Evolutionary conservation across 1,139 yeast genomes (phyloP).

Genomic region (Debaryomyces robertsiae): DNA sequence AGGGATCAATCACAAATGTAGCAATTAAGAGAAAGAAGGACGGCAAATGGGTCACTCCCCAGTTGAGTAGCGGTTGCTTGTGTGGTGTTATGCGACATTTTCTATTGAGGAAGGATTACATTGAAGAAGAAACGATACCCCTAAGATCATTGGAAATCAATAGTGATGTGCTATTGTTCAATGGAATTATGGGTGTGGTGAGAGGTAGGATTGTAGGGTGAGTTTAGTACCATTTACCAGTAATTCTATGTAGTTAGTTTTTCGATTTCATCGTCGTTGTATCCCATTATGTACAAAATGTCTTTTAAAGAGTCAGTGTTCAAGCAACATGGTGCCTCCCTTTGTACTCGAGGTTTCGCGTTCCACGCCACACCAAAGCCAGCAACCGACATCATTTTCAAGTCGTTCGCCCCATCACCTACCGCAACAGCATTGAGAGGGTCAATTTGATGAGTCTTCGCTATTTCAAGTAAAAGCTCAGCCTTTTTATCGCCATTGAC

Average conservation of each 20-base stretch:
- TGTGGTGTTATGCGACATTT: slow-evolving; percentile 81
- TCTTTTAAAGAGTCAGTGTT: slow-evolving; percentile 73
- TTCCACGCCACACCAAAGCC: slow-evolving; percentile 98
- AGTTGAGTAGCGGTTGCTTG: slow-evolving; percentile 73
- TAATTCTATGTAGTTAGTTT: slow-evolving; percentile 21
- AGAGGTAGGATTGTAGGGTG: slow-evolving; percentile 51
- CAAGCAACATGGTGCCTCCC: slow-evolving; percentile 76
- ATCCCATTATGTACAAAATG: slow-evolving; percentile 80
- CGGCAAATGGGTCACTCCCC: slow-evolving; percentile 79
- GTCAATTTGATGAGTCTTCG: slow-evolving; percentile 60
- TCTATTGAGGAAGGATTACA: slow-evolving; percentile 54
- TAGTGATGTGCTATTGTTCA: slow-evolving; percentile 69
- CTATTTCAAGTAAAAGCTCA: slow-evolving; percentile 65
- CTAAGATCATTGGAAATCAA: slow-evolving; percentile 55
- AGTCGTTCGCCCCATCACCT: slow-evolving; percentile 97
- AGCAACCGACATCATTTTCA: slow-evolving; percentile 88
- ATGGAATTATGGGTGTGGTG: slow-evolving; percentile 82
- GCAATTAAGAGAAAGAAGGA: slow-evolving; percentile 55
- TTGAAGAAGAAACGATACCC: slow-evolving; percentile 57
- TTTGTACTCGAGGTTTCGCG: slow-evolving; percentile 91
- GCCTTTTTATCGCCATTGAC: slow-evolving; percentile 90
- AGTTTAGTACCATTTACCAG: slow-evolving; percentile 10
- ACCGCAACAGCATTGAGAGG: slow-evolving; percentile 72
- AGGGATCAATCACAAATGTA: slow-evolving; percentile 83
- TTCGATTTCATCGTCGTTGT: slow-evolving; percentile 57